Percentiles rank a stretch among this genome's conserved stretches.
Conservation (phyloP, 306 rosid genomes). For the Trichosanthes cucumerina region DNA sequence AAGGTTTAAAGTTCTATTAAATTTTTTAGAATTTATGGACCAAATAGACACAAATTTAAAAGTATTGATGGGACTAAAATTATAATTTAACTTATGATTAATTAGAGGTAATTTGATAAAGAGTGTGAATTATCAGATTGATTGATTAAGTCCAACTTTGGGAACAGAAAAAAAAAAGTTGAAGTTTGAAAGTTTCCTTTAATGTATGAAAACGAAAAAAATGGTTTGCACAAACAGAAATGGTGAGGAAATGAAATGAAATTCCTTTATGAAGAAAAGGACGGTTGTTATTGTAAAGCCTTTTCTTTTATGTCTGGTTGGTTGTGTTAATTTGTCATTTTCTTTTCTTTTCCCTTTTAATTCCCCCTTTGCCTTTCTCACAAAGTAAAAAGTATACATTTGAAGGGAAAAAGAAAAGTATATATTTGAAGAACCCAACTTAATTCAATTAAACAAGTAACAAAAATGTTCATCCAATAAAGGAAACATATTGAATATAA, state of each 20-base stretch:
- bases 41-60: too few species aligned
- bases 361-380: background rate
- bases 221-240: background rate
- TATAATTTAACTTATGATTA: too few species aligned
- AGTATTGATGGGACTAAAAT: too few species aligned
- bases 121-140: background rate
- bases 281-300: background rate
- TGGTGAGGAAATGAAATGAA: background rate
- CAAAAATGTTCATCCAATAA: background rate
- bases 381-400: background rate
- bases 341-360: background rate
- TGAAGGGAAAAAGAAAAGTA: background rate
- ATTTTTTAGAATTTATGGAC: too few species aligned
- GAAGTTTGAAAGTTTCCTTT: background rate
- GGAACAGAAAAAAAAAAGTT: background rate
- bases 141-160: background rate
- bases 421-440: background rate
- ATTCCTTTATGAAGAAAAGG: constrained; percentile 1
- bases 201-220: background rate
- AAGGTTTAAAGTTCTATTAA: too few species aligned
- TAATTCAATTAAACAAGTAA: background rate
- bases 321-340: constrained; percentile 2
- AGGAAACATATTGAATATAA: background rate
- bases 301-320: background rate
- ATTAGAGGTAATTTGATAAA: background rate